These are phyloP conservation scores for Schwanniomyces sp. DNA, from an alignment of 805 yeast genomes.

Conservation along the genomic window DNA sequence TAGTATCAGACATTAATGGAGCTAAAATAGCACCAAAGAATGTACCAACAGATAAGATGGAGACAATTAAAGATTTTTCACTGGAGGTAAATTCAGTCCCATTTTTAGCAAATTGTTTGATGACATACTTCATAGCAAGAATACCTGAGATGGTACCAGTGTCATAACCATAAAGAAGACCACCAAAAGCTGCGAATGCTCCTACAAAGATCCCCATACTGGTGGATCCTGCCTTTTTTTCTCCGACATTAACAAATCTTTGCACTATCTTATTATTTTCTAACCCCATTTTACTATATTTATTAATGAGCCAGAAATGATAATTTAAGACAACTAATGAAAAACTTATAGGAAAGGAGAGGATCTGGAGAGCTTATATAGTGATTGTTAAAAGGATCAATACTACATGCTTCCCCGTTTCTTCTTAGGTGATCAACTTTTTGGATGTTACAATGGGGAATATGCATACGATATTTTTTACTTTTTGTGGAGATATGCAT, in stretches of 20 bases:
- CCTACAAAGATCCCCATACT: slow-evolving; percentile 41
- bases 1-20: slow-evolving; percentile 33
- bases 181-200: slow-evolving; percentile 41
- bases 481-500: background rate
- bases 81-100: slow-evolving; percentile 13
- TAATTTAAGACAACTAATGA: no score
- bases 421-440: background rate
- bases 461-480: background rate
- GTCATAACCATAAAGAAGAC: slow-evolving; percentile 41
- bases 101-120: slow-evolving; percentile 21
- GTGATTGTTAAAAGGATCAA: no score
- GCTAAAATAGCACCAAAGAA: slow-evolving; percentile 40
- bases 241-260: slow-evolving; percentile 43
- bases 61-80: slow-evolving; percentile 23
- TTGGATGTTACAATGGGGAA: background rate
- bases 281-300: slow-evolving; percentile 30
- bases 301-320: background rate
- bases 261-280: slow-evolving; percentile 32
- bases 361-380: background rate
- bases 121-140: slow-evolving; percentile 38
- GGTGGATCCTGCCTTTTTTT: slow-evolving; percentile 46
- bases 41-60: slow-evolving; percentile 39
- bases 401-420: background rate
- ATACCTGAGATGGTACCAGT: slow-evolving; percentile 45
- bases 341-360: background rate